Percentiles rank a stretch among this genome's conserved stretches.
Conservation (phyloP, 2,329 filamentous ascomycete species). For the Eurotiales sp. region DNA sequence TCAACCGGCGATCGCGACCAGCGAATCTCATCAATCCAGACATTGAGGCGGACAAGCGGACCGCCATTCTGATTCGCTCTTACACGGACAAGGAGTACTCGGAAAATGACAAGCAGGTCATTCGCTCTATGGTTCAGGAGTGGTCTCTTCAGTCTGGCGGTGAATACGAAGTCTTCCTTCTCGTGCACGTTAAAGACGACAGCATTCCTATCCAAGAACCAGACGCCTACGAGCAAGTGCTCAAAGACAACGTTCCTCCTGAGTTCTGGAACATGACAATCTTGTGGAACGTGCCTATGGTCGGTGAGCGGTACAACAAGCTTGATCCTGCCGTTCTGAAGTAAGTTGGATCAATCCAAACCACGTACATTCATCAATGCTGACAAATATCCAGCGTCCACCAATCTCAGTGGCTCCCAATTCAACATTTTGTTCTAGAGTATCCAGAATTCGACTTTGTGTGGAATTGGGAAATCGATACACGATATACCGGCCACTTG, state of each 20-base stretch:
- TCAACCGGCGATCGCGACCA: conserved; percentile 14
- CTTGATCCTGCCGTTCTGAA: conserved; percentile 15
- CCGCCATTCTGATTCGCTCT: conserved; percentile 75
- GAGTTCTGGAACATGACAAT: conserved; percentile 35
- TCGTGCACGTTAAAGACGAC: conserved; percentile 74
- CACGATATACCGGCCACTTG: conserved; percentile 61
- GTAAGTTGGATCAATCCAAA: too few relatives aligned
- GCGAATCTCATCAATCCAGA: conserved; percentile 36
- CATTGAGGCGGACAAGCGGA: conserved; percentile 40
- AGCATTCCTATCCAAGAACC: conserved; percentile 51
- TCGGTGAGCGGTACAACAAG: conserved; percentile 18
- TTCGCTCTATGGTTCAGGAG: conserved; percentile 81
- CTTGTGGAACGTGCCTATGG: conserved; percentile 25
- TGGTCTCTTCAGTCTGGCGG: conserved; percentile 68
- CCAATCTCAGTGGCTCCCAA: conserved; percentile 31
- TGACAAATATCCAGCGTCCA: conserved; percentile 11
- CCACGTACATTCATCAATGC: neutral
- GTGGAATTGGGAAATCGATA: conserved; percentile 71
- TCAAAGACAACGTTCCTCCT: conserved; percentile 19
- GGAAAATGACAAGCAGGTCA: conserved; percentile 73
- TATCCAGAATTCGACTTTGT: conserved; percentile 64
- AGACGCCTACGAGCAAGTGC: conserved; percentile 8
- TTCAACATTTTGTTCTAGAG: conserved; percentile 61
- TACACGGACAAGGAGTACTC: conserved; percentile 79
- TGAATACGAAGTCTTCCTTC: conserved; percentile 72